Conservation (phyloP, 768 basidiomycete species). For the Mycena latifolia region DNA sequence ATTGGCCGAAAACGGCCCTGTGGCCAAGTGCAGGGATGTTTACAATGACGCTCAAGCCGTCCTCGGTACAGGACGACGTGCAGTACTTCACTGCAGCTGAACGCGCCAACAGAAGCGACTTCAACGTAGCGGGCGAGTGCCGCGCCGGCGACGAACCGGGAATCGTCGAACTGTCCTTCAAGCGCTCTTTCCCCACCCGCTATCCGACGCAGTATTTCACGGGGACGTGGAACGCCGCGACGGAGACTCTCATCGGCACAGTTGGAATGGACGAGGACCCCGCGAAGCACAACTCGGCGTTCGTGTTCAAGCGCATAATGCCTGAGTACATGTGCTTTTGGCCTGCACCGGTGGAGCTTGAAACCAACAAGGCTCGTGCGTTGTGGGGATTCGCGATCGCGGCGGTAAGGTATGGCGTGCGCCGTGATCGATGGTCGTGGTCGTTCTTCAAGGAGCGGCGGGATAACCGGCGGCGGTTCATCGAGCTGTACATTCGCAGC, state of each 20-base stretch:
- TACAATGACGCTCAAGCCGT: constrained; percentile 20
- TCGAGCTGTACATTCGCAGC: constrained; percentile 41
- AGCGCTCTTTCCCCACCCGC: constrained; percentile 23
- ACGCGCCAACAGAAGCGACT: constrained; percentile 19
- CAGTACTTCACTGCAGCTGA: constrained; percentile 28
- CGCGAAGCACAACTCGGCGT: constrained; percentile 12
- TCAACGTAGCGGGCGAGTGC: constrained; percentile 26
- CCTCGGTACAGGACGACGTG: neutral
- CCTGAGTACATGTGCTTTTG: constrained; percentile 39
- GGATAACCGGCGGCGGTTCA: constrained; percentile 38
- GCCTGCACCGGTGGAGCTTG: constrained; percentile 39
- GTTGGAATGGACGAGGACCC: neutral
- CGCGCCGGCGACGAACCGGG: constrained; percentile 10
- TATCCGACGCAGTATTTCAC: constrained; percentile 13
- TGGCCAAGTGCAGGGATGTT: constrained; percentile 26
- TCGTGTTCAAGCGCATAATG: constrained; percentile 41
- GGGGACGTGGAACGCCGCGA: constrained; percentile 23
- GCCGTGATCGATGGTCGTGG: constrained; percentile 43
- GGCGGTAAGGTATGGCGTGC: constrained; percentile 38
- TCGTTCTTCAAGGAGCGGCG: constrained; percentile 45
- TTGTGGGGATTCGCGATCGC: constrained; percentile 47
- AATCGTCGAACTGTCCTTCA: constrained; percentile 7
- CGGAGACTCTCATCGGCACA: constrained; percentile 23
- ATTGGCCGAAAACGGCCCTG: neutral
- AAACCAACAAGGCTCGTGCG: constrained; percentile 39